A percentile compares a stretch with the other conserved stretches of the same genome.
Evolutionary conservation across 495 filamentous ascomycete genomes (phyloP).

Genomic region (Neurospora sp.): DNA sequence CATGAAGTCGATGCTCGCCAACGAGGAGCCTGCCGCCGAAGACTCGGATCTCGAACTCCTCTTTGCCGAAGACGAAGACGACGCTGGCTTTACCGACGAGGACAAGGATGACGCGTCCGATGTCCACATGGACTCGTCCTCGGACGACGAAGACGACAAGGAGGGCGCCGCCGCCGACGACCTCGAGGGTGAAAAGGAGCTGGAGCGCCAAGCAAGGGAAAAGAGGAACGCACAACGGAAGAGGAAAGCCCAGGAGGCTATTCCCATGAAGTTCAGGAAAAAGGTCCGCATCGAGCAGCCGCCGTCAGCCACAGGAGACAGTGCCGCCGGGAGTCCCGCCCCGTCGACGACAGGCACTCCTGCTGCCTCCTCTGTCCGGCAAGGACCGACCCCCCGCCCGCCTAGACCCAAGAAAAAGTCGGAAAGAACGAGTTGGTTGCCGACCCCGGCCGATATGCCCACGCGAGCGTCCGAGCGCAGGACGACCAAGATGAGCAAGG

Average conservation of each 20-base stretch:
- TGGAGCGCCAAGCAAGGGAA: conserved; percentile 50
- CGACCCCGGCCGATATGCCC: conserved; percentile 65
- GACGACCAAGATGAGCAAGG: conserved; percentile 76
- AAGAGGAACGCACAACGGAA: conserved; percentile 48
- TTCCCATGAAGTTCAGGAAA: conserved; percentile 43
- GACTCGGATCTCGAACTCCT: conserved; percentile 70
- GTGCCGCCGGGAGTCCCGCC: conserved; percentile 38
- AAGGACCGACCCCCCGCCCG: conserved; percentile 8
- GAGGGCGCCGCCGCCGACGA: conserved; percentile 60
- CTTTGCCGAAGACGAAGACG: conserved; percentile 79
- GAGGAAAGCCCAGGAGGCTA: conserved; percentile 60
- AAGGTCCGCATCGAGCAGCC: conserved; percentile 44
- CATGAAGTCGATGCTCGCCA: conserved; percentile 68
- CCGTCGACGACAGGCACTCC: not conserved
- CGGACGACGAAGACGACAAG: conserved; percentile 72
- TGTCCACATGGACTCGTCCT: conserved; percentile 70
- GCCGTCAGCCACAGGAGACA: conserved; percentile 9
- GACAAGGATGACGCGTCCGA: conserved; percentile 65
- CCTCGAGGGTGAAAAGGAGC: conserved; percentile 53
- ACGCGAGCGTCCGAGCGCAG: conserved; percentile 72
- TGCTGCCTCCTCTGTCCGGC: not conserved
- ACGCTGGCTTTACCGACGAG: conserved; percentile 64
- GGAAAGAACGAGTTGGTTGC: conserved; percentile 83
- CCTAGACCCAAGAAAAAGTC: conserved; percentile 84
- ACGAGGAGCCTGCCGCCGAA: conserved; percentile 48